These are phyloP conservation scores for Porcisia hertigi DNA, from an alignment of 208 protist species.

Conservation along the genomic window DNA sequence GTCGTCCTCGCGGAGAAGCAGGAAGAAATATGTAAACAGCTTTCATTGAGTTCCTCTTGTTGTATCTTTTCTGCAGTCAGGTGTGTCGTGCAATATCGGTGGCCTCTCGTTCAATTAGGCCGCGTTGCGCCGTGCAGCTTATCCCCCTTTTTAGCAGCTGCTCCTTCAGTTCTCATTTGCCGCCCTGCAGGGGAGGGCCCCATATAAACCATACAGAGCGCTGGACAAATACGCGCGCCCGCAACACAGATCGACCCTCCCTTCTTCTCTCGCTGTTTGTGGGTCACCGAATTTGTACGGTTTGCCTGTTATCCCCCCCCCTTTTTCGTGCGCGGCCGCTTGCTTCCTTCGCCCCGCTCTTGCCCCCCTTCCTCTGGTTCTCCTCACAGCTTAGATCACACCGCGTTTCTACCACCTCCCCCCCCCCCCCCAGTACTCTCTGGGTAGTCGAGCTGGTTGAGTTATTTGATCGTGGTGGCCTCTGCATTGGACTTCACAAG, in stretches of 20 bases:
- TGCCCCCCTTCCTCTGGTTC: neutral
- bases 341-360: no score
- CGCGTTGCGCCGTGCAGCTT: neutral
- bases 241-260: no score
- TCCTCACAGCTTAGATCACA: neutral
- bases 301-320: no score
- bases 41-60: neutral
- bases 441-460: neutral
- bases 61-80: neutral
- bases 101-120: neutral
- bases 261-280: neutral
- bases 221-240: neutral
- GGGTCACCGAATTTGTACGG: no score
- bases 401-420: neutral
- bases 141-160: no score
- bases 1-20: neutral
- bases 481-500: neutral
- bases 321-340: no score
- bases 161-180: neutral
- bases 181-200: neutral
- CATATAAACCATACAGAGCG: no score
- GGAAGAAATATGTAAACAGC: neutral
- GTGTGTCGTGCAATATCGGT: neutral
- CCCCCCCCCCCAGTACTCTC: neutral
- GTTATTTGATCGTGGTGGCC: neutral